A percentile compares a stretch with the other conserved stretches of the same genome.
These are phyloP conservation scores for Chimonanthus praecox DNA, from an alignment of 164 flowering plant species.

Conservation along the genomic window DNA sequence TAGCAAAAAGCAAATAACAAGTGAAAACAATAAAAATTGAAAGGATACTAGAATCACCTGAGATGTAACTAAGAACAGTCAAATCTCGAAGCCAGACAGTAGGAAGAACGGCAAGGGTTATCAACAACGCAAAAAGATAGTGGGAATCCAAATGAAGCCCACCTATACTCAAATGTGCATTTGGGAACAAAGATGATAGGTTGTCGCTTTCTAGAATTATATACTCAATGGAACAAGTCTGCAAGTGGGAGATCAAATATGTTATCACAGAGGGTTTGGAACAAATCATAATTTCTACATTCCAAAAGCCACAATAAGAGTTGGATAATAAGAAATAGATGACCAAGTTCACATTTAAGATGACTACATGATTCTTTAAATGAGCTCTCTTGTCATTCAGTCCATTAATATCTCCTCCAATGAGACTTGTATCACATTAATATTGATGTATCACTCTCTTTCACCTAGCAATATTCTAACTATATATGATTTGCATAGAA, in stretches of 20 bases:
- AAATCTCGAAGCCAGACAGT: constrained; percentile 88
- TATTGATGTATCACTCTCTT: too few species aligned
- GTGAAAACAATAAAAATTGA: background rate
- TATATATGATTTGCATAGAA: too few species aligned
- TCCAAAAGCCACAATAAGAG: background rate
- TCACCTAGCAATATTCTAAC: too few species aligned
- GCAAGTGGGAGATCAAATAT: constrained; percentile 13
- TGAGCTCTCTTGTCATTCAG: too few species aligned
- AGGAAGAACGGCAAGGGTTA: constrained; percentile 82
- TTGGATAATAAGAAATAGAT: too few species aligned
- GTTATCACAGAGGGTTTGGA: background rate
- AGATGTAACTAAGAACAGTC: constrained; percentile 80
- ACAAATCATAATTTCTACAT: background rate
- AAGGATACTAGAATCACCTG: constrained; percentile 42
- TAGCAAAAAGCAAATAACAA: background rate
- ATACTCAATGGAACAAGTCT: constrained; percentile 93
- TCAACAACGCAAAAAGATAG: constrained; percentile 66
- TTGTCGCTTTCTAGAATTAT: constrained; percentile 95
- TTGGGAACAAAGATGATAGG: constrained; percentile 82
- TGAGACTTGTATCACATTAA: too few species aligned
- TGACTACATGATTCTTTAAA: background rate
- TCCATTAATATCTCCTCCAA: too few species aligned
- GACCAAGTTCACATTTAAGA: background rate
- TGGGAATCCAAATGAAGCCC: constrained; percentile 45
- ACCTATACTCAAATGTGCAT: constrained; percentile 69